Evolutionary conservation across 1,284 basidiomycete species (phyloP).

Genomic region (Boletus calvinii): DNA sequence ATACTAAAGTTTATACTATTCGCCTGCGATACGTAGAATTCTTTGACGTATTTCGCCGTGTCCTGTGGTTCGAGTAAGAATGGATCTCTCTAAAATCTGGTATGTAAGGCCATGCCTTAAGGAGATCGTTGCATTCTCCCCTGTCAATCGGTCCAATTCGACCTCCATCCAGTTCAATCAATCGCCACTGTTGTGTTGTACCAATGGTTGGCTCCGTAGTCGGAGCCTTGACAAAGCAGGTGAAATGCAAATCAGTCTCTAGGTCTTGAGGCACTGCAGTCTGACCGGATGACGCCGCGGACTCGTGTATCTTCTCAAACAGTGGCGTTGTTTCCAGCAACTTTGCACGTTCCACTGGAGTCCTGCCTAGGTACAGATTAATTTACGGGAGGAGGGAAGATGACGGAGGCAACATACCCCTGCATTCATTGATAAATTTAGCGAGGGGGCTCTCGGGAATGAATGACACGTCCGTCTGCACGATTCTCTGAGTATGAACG

Average conservation of each 20-base stretch:
- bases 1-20: constrained; percentile 60
- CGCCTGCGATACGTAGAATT: constrained; percentile 57
- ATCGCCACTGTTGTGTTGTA: constrained; percentile 36
- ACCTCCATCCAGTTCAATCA: constrained; percentile 83
- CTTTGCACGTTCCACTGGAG: constrained; percentile 70
- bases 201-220: constrained; percentile 28
- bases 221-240: constrained; percentile 76
- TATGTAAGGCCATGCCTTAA: constrained; percentile 44
- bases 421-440: constrained; percentile 62
- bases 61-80: constrained; percentile 45
- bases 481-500: constrained; percentile 3
- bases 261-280: constrained; percentile 51
- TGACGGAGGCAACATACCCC: constrained; percentile 40
- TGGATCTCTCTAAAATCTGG: neutral
- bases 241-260: constrained; percentile 81
- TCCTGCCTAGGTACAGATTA: constrained; percentile 46
- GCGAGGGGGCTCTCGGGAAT: constrained; percentile 55
- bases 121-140: constrained; percentile 61
- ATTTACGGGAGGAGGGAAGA: neutral
- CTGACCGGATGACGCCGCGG: constrained; percentile 70
- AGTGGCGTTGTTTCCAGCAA: constrained; percentile 73
- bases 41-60: constrained; percentile 64
- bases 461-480: constrained; percentile 58
- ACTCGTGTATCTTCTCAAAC: constrained; percentile 73
- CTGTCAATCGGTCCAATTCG: constrained; percentile 77